Evolutionary conservation across 2,329 filamentous ascomycete genomes (phyloP), one percentile per base, ranked within the genome.

Genomic region (Dissoconium aciculare): DNA sequence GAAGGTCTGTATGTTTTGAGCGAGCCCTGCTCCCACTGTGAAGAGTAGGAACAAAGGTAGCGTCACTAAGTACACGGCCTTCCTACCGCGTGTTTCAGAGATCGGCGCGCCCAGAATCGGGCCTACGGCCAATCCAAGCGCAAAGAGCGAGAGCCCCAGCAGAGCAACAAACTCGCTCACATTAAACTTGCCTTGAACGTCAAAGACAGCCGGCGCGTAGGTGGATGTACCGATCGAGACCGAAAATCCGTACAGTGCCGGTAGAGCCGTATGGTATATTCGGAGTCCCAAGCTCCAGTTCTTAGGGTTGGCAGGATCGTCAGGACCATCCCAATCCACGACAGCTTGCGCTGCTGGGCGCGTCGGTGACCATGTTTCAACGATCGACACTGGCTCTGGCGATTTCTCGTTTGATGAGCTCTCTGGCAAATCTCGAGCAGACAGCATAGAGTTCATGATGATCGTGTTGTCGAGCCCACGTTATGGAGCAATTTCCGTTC

Each of bases 81-180:
- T 52, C 14, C 56, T 41, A 5, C 56, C 56, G 27, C 43, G 46
- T 1, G 42, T 51, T 44, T 58, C 55, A 30, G 49, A 53, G 17
- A 58, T 27, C 3, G 55, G 56, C 10, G 53, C 46, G 5, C 47
- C 48, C 9, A 57, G 37, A 2, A 53, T 26, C 2, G 79, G 78
- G 1, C 78, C 78, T 33, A 77, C 70, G 1, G 74, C 79, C 27
- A 82, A 76, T 1, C 55, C 56, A 5, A 77, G 51, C 4, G 71
- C 64, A 47, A 73, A 78, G 4, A 74, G 1, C 21, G 42, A 35
- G 17, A 78, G 47, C 0, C 67, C 66, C 0, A 77, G 52, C n/a
- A 78, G 55, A 0, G 72, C 66, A 5, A 62, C 58, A 1, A 68
- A 73, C 28, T 60, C 58, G 10, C 59, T 61, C 9, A 74, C 59